These are phyloP conservation scores for Eucalyptus paniculata DNA, from an alignment of 345 rosid genomes.

Conservation along the genomic window DNA sequence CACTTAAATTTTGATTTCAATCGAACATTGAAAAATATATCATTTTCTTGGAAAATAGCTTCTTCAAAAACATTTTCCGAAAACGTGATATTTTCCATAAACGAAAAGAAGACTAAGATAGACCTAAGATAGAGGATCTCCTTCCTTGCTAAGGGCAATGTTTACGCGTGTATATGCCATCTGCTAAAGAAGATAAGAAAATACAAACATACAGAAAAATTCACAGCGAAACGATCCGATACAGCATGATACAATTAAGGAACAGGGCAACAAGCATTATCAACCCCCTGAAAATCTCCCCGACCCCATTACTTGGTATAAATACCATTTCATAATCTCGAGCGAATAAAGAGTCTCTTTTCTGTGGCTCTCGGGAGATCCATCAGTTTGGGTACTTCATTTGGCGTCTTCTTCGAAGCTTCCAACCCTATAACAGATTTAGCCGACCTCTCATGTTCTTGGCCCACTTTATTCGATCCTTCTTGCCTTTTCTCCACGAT, in stretches of 20 bases:
- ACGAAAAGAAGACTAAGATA: too few species aligned
- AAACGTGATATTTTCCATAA: too few species aligned
- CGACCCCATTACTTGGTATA: not conserved
- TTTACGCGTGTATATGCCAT: not conserved
- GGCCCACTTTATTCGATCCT: not conserved
- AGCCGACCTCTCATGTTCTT: not conserved
- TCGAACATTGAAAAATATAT: too few species aligned
- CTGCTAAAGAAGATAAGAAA: not conserved
- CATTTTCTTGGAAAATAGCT: too few species aligned
- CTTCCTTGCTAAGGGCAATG: not conserved
- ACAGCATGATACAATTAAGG: not conserved
- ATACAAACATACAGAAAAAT: not conserved
- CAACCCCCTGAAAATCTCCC: not conserved
- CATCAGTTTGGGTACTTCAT: not conserved
- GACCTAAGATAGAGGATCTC: not conserved
- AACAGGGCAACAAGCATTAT: not conserved
- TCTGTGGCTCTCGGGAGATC: not conserved
- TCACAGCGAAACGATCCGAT: not conserved
- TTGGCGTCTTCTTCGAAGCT: not conserved
- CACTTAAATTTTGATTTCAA: too few species aligned
- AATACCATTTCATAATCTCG: not conserved
- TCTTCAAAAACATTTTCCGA: too few species aligned
- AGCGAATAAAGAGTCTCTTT: not conserved
- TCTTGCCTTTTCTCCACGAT: not conserved
- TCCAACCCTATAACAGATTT: not conserved